phyloP scores from a whole-genome alignment of 108 stramenopile genomes.

The Skeletonema costatum region DNA sequence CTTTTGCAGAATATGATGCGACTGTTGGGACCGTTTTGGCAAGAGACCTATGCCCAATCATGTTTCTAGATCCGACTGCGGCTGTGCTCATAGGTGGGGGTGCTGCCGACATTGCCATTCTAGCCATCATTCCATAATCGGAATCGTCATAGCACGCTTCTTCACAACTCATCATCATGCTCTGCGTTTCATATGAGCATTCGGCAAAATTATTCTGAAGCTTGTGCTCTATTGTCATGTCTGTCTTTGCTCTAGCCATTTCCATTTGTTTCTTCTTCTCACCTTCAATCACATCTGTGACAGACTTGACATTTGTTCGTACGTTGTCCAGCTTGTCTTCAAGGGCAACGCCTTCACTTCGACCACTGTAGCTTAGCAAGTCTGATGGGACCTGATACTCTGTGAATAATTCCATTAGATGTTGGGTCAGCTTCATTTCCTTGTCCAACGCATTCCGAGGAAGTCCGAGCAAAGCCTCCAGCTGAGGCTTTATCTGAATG shows the following conservation, averaged over 20 bases:
- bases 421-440: constrained; percentile 83
- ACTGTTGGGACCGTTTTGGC: not conserved
- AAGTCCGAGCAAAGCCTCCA: constrained; percentile 73
- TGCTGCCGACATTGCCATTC: too few species aligned
- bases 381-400: constrained; percentile 89
- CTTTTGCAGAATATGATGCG: not conserved
- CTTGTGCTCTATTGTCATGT: constrained; percentile 37
- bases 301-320: constrained; percentile 62
- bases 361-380: constrained; percentile 77
- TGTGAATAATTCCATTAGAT: constrained; percentile 81
- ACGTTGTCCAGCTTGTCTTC: constrained; percentile 69
- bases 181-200: not conserved
- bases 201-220: constrained; percentile 6
- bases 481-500: constrained; percentile 88
- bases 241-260: constrained; percentile 51
- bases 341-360: constrained; percentile 26
- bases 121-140: not conserved
- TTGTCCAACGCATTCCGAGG: constrained; percentile 74
- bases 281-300: constrained; percentile 64
- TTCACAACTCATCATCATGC: not conserved
- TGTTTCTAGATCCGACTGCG: not conserved
- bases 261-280: constrained; percentile 61
- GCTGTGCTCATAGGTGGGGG: too few species aligned
- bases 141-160: not conserved
- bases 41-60: not conserved